Percentiles rank a stretch among this genome's conserved stretches.
Conservation (phyloP, 2,329 filamentous ascomycete species). For the Metarhizium rileyi region DNA sequence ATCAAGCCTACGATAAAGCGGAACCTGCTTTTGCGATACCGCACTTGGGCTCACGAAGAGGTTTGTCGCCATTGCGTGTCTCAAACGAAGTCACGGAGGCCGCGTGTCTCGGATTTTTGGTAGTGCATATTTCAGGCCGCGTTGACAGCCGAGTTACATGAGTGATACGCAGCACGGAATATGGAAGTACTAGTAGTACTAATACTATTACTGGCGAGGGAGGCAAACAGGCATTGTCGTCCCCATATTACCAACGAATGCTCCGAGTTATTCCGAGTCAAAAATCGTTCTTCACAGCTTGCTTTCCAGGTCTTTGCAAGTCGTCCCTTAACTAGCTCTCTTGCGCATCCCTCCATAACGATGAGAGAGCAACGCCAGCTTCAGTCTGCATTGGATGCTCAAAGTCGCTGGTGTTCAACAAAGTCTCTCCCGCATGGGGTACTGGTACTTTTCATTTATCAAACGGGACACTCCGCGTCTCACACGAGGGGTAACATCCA, state of each 20-base stretch:
- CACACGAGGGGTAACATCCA: conserved; percentile 4
- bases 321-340: background rate
- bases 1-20: background rate
- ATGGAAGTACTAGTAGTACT: background rate
- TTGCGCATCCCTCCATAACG: background rate
- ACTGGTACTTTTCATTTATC: background rate
- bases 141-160: background rate
- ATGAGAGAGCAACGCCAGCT: background rate
- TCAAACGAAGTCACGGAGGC: background rate
- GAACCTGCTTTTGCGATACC: background rate
- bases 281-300: too few relatives aligned
- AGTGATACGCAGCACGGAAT: background rate
- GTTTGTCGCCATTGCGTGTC: background rate
- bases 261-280: too few relatives aligned
- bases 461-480: conserved; percentile 4
- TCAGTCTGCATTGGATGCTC: background rate
- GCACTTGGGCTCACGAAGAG: background rate
- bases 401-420: background rate
- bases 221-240: background rate
- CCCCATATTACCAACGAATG: too few relatives aligned
- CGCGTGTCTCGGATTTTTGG: background rate
- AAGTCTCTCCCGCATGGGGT: background rate
- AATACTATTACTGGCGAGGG: background rate
- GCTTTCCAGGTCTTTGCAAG: too few relatives aligned
- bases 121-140: background rate